A percentile compares a stretch with the other conserved stretches of the same genome.
These are phyloP conservation scores for Acanthamoeba rhysodes DNA, from an alignment of 208 protist genomes.

Conservation along the genomic window DNA sequence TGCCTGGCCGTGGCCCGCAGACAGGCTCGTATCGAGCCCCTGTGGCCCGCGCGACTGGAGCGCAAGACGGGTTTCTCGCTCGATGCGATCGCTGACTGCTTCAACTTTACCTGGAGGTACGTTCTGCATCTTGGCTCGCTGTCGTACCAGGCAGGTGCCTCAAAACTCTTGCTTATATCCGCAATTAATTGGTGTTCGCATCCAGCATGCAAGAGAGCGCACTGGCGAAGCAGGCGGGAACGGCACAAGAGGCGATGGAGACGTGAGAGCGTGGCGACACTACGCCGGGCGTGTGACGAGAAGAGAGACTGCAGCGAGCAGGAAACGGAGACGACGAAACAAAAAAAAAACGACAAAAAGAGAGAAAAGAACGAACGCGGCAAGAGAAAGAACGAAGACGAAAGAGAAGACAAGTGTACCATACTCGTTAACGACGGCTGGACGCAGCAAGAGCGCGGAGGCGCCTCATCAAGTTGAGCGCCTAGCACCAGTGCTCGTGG, in stretches of 20 bases:
- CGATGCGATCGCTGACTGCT: background rate
- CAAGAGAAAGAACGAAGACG: no score
- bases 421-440: background rate
- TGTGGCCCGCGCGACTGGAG: slow-evolving; percentile 34
- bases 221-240: background rate
- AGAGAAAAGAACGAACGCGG: background rate
- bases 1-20: slow-evolving; percentile 65
- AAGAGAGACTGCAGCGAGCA: background rate
- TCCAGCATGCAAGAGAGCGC: background rate
- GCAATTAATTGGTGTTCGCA: background rate
- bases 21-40: slow-evolving; percentile 67
- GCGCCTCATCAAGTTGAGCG: background rate
- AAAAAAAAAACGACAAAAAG: background rate
- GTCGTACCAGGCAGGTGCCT: no score
- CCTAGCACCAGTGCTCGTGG: no score
- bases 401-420: background rate
- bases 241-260: slow-evolving; percentile 7
- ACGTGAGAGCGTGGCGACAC: background rate
- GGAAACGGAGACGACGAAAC: background rate
- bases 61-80: slow-evolving; percentile 47
- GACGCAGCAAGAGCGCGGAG: background rate
- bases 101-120: slow-evolving; percentile 55
- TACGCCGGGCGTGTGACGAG: background rate
- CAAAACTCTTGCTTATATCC: background rate
- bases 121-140: background rate